These are phyloP conservation scores for Cyberlindnera amylophila DNA, from an alignment of 805 yeast species.

Conservation along the genomic window DNA sequence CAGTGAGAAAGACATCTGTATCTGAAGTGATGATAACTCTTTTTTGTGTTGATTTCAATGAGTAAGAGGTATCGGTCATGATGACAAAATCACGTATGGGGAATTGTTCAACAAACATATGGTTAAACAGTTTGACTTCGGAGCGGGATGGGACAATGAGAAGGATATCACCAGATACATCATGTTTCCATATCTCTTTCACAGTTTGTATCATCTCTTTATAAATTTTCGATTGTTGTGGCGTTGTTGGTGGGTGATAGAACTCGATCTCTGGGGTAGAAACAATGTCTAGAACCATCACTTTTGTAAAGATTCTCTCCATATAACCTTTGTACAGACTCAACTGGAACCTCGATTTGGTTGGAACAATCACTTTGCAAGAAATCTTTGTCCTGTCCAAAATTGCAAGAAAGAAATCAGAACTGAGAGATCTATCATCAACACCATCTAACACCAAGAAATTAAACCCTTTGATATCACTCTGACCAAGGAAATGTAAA, in stretches of 20 bases:
- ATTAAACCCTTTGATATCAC: slow-evolving; percentile 3
- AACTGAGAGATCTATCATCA: slow-evolving; percentile 9
- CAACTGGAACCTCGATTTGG: slow-evolving; percentile 3
- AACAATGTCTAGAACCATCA: slow-evolving; percentile 1
- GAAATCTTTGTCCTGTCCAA: not conserved
- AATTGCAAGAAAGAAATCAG: slow-evolving; percentile 13
- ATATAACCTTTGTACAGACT: slow-evolving; percentile 2
- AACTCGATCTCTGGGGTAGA: slow-evolving; percentile 2
- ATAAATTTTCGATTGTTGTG: not conserved
- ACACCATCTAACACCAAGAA: slow-evolving; percentile 12
- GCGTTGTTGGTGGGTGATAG: slow-evolving; percentile 4
- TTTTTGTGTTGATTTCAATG: slow-evolving; percentile 5
- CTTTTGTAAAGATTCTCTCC: not conserved
- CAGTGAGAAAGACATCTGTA: not conserved
- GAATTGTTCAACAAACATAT: not conserved
- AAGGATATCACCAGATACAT: slow-evolving; percentile 9
- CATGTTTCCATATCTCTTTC: slow-evolving; percentile 1
- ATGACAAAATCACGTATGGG: slow-evolving; percentile 4
- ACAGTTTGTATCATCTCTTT: slow-evolving; percentile 4
- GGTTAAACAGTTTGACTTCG: not conserved
- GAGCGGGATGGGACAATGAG: slow-evolving; percentile 3
- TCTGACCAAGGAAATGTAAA: not conserved
- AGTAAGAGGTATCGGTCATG: slow-evolving; percentile 10
- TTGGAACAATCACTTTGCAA: slow-evolving; percentile 8
- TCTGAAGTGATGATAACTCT: slow-evolving; percentile 5